Evolutionary conservation across 495 filamentous ascomycete genomes (phyloP), one percentile per base, ranked within the genome.

Genomic region (Penicillium verhagenii): DNA sequence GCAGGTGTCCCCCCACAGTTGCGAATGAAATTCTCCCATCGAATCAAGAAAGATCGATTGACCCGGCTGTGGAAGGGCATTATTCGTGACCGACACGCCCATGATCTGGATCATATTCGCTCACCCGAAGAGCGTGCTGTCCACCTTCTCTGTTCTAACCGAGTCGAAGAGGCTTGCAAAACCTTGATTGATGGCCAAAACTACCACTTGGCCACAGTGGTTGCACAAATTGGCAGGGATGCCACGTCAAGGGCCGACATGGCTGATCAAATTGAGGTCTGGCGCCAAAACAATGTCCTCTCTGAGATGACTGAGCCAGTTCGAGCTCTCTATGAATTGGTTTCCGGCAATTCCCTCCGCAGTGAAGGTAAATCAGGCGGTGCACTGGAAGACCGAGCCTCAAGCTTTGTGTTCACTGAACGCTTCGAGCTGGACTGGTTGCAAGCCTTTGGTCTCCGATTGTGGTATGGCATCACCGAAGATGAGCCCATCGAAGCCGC

Each of bases 371-470:
- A 87, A 53, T 63, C 73, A 0, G 62, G 58, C 6, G 84, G 82
- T 47, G 82, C 79, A 7, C 59, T 83, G 2, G 94, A 98, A 67
- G 88, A 96, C 70, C 82, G 87, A 43, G 81, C 86, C 7, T 80
- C 80, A 14, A 84, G 83, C 1, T 96, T 97, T 58, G 77, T 82
- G 33, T 86, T 97, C 50, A 86, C 89, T 4, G 80, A 88, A 56
- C 82, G 84, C 14, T 98, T 97, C 63, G 82, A 85, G 7, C 75
- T 98, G 28, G 87, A 95, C 66, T 98, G 94, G 94, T 82, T 87
- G 69, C 91, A 94, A 59, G 86, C 91, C 1, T 96, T 98, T 66
- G 95, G 90, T 13, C 79, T 98, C 19, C 84, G 92, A 45, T 79
- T 97, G 8, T 96, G 88, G 85, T 97, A 96, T 67, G 83, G 81